A percentile compares a stretch with the other conserved stretches of the same genome.
These are phyloP conservation scores for Angomonas deanei DNA, from an alignment of 208 protist genomes.

Conservation along the genomic window DNA sequence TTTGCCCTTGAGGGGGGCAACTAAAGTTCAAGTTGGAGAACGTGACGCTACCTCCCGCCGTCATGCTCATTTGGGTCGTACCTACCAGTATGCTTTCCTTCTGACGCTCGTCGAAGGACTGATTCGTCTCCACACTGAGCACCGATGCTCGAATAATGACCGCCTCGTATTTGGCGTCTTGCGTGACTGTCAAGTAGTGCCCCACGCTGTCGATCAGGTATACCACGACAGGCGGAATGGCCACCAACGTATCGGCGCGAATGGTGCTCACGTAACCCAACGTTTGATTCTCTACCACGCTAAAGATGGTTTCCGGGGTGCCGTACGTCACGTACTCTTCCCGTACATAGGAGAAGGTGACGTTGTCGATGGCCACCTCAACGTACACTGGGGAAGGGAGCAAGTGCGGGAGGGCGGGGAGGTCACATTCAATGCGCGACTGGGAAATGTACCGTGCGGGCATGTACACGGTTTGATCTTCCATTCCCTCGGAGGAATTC, in stretches of 20 bases:
- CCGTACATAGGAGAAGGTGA: background rate
- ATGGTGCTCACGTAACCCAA: background rate
- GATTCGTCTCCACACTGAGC: background rate
- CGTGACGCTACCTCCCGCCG: background rate
- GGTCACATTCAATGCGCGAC: background rate
- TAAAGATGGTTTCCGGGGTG: background rate
- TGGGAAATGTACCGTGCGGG: background rate
- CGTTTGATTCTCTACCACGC: background rate
- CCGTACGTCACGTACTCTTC: constrained; percentile 2
- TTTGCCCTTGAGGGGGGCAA: background rate
- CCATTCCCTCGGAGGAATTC: background rate
- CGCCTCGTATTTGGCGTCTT: background rate
- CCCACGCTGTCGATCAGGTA: constrained; percentile 5
- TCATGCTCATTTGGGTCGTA: background rate
- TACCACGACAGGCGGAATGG: background rate
- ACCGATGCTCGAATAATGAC: background rate
- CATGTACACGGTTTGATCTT: background rate
- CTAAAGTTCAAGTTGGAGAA: background rate
- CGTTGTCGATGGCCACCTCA: constrained; percentile 1
- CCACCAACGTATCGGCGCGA: background rate
- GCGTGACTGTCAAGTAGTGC: background rate
- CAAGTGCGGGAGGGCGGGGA: background rate
- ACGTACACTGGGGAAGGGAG: background rate
- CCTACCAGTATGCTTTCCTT: background rate
- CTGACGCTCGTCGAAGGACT: background rate